Evolutionary conservation across 257 asterid species (phyloP).

Genomic region (Verbena officinalis): DNA sequence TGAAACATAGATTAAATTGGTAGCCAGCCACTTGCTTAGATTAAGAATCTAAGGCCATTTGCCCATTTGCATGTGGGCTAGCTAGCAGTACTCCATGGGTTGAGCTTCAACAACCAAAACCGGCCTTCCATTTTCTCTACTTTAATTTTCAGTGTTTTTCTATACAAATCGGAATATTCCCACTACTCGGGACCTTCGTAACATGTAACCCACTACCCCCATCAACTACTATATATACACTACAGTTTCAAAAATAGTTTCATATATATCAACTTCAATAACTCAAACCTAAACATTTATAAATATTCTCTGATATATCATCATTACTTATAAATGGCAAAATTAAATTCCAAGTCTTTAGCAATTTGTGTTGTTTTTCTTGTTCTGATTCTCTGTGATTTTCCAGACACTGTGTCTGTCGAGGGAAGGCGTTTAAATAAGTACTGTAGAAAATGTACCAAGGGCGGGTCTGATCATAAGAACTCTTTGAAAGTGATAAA

Average conservation of each 20-base stretch:
- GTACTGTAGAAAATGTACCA: constrained; percentile 34
- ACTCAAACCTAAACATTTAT: no score
- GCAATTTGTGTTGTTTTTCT: neutral
- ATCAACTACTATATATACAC: neutral
- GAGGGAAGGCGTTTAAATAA: constrained; percentile 34
- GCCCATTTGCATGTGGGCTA: constrained; percentile 19
- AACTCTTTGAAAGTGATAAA: constrained; percentile 6
- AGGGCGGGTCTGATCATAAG: constrained; percentile 12
- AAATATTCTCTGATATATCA: no score
- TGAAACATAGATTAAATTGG: no score
- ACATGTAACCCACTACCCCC: neutral
- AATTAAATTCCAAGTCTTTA: constrained; percentile 1
- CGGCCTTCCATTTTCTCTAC: constrained; percentile 15
- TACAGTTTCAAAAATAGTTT: constrained; percentile 4
- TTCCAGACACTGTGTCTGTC: constrained; percentile 17
- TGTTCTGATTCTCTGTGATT: constrained; percentile 10
- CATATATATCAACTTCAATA: no score
- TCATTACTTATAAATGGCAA: constrained; percentile 13
- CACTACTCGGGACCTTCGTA: constrained; percentile 19
- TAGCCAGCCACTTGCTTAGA: constrained; percentile 22
- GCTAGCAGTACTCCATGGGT: neutral
- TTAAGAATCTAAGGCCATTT: neutral
- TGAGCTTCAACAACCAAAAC: constrained; percentile 21
- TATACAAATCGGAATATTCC: constrained; percentile 24
- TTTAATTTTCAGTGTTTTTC: neutral